These are phyloP conservation scores for Cephaloascus fragrans DNA, from an alignment of 805 yeast genomes.

Conservation along the genomic window DNA sequence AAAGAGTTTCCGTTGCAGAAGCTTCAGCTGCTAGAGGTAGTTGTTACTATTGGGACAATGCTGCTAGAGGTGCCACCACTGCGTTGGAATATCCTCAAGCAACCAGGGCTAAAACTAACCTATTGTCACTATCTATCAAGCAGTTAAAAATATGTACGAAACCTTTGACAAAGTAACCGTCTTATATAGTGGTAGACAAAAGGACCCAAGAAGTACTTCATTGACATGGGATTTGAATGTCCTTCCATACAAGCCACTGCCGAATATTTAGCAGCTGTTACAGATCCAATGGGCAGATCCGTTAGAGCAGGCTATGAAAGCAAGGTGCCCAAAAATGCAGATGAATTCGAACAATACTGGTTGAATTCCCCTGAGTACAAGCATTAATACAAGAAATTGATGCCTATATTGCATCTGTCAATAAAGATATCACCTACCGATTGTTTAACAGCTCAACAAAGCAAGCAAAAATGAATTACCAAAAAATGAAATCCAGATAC, in stretches of 20 bases:
- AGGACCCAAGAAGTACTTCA: conserved; percentile 38
- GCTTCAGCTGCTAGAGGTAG: conserved; percentile 36
- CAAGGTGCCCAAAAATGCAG: conserved; percentile 50
- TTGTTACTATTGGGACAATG: conserved; percentile 43
- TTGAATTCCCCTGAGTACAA: conserved; percentile 32
- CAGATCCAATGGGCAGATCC: conserved; percentile 55
- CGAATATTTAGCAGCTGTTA: conserved; percentile 56
- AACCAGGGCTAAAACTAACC: conserved; percentile 47
- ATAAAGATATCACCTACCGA: conserved; percentile 22
- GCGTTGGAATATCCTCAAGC: conserved; percentile 62
- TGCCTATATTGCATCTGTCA: conserved; percentile 5
- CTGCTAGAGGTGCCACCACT: conserved; percentile 58
- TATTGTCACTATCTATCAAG: conserved; percentile 46
- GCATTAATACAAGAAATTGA: conserved; percentile 6
- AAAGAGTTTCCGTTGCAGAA: conserved; percentile 57
- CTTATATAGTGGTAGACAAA: conserved; percentile 51
- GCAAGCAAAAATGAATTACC: conserved; percentile 26
- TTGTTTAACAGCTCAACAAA: conserved; percentile 21
- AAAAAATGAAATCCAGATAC: conserved; percentile 28
- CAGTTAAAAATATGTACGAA: conserved; percentile 53
- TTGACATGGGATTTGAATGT: conserved; percentile 52
- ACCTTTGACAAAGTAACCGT: conserved; percentile 54
- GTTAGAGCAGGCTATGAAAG: conserved; percentile 14
- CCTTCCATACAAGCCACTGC: conserved; percentile 60
- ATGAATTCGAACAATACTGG: conserved; percentile 57